Evolutionary conservation across 164 flowering plant species (phyloP).

Genomic region (Euptelea pleiosperma): DNA sequence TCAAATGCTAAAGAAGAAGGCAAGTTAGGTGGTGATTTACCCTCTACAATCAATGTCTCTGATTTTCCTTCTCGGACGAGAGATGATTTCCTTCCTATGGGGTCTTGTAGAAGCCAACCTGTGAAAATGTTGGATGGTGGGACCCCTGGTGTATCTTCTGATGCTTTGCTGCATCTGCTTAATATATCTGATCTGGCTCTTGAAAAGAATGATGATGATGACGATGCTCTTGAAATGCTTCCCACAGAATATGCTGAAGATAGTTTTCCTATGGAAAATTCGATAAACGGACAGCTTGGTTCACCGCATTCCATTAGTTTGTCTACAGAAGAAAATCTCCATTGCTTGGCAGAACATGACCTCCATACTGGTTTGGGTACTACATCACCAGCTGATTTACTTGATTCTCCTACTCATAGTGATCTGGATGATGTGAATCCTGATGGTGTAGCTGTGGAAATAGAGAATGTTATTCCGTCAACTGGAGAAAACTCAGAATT

Average conservation of each 20-base stretch:
- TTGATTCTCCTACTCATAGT: conserved; percentile 9
- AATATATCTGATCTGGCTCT: conserved; percentile 7
- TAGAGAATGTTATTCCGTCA: conserved; percentile 12
- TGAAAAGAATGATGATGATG: background rate
- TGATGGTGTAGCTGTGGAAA: conserved; percentile 16
- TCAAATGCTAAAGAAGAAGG: conserved; percentile 16
- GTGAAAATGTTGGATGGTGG: conserved; percentile 20
- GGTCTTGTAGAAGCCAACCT: conserved; percentile 19
- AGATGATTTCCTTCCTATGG: conserved; percentile 11
- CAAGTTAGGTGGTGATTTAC: conserved; percentile 9
- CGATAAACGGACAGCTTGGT: conserved; percentile 11
- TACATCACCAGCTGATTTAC: conserved; percentile 13
- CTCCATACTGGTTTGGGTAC: conserved; percentile 10
- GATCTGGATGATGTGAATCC: conserved; percentile 16
- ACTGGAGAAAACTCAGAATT: conserved; percentile 15
- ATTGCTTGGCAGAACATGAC: conserved; percentile 21
- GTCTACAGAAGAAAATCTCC: conserved; percentile 16
- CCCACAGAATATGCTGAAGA: conserved; percentile 21
- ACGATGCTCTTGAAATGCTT: conserved; percentile 15
- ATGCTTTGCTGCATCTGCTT: background rate
- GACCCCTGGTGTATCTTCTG: conserved; percentile 13
- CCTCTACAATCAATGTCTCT: conserved; percentile 10
- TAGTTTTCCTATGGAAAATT: conserved; percentile 10
- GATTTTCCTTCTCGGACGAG: conserved; percentile 15
- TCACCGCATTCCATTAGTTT: conserved; percentile 15